Evolutionary conservation across 352 stramenopile species (phyloP).

Genomic region (Phytophthora foliorum): DNA sequence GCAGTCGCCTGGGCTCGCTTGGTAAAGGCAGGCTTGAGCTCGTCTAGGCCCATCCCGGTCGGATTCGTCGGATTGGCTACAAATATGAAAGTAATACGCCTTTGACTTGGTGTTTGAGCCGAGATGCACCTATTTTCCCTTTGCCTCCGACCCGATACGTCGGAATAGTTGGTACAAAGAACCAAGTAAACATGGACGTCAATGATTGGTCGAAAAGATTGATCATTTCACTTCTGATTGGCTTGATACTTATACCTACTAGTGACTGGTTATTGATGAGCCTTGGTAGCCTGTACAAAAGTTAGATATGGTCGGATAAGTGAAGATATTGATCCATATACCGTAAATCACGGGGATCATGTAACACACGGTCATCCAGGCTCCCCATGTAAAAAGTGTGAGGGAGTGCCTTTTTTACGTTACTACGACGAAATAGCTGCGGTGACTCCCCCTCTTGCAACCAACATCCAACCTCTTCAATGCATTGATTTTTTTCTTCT

Average conservation of each 20-base stretch:
- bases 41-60: slow-evolving; percentile 22
- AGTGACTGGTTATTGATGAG: slow-evolving; percentile 7
- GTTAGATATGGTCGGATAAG: slow-evolving; percentile 27
- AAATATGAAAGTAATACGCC: slow-evolving; percentile 35
- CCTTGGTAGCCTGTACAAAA: slow-evolving; percentile 9
- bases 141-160: slow-evolving; percentile 25
- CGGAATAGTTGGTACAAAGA: slow-evolving; percentile 18
- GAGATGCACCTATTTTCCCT: slow-evolving; percentile 22
- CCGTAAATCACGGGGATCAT: too few species aligned
- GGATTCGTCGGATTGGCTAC: slow-evolving; percentile 14
- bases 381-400: too few species aligned
- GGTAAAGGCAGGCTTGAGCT: slow-evolving; percentile 27
- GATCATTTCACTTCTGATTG: neutral
- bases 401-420: too few species aligned
- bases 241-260: neutral
- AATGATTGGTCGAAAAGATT: too few species aligned
- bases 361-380: too few species aligned
- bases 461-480: too few species aligned
- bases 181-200: too few species aligned
- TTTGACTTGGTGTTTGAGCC: too few species aligned
- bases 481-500: too few species aligned
- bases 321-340: too few species aligned
- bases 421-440: too few species aligned
- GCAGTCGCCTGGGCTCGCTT: slow-evolving; percentile 15
- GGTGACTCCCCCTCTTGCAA: too few species aligned